Evolutionary conservation across 1,139 yeast genomes (phyloP).

Genomic region (Lipomyces yarrowii): DNA sequence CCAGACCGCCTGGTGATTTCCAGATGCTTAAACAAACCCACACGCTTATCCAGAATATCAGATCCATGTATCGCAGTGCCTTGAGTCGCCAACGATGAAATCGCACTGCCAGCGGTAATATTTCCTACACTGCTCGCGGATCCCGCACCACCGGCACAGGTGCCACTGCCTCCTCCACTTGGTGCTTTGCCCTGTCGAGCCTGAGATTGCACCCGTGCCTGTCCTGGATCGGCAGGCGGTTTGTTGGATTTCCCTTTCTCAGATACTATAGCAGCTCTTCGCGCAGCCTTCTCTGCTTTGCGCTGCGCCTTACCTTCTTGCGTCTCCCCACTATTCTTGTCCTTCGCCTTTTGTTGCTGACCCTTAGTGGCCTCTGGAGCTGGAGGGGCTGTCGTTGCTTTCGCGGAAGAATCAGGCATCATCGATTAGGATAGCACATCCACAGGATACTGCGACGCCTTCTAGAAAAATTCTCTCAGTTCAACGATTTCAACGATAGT

Average conservation of each 20-base stretch:
- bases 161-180: conserved; percentile 13
- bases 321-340: conserved; percentile 3
- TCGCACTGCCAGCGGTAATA: background rate
- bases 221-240: conserved; percentile 41
- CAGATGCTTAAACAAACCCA: conserved; percentile 77
- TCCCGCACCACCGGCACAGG: conserved; percentile 9
- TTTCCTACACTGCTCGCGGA: background rate
- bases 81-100: background rate
- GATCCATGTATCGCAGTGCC: background rate
- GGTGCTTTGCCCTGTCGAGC: background rate
- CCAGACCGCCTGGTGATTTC: conserved; percentile 54
- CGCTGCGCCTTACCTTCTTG: conserved; percentile 63
- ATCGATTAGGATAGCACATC: background rate
- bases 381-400: conserved; percentile 6
- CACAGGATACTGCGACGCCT: background rate
- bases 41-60: conserved; percentile 44
- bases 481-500: no score
- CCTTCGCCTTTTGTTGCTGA: conserved; percentile 12
- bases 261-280: conserved; percentile 62
- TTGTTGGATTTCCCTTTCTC: conserved; percentile 54
- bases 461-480: background rate
- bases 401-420: background rate
- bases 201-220: conserved; percentile 9
- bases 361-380: conserved; percentile 7
- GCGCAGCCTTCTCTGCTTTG: conserved; percentile 87